Conservation (phyloP, 176 grass and related monocot genomes). For the Olyra latifolia region DNA sequence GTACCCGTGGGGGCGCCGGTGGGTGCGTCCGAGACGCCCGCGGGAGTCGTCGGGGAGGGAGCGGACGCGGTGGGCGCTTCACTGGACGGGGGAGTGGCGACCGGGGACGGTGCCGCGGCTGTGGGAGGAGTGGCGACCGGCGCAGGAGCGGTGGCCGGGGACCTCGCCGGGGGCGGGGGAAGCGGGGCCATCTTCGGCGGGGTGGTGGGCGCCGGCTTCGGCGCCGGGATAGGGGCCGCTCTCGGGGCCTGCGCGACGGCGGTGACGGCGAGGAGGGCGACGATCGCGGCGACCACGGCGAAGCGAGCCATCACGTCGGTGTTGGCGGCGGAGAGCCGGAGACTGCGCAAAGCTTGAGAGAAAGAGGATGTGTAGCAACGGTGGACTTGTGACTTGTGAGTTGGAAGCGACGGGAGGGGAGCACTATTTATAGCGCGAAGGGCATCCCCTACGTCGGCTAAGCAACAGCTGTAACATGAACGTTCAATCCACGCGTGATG, state of each 20-base stretch:
- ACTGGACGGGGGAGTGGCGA: slow-evolving; percentile 27
- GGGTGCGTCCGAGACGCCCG: slow-evolving; percentile 13
- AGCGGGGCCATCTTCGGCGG: slow-evolving; percentile 49
- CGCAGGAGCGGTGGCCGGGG: slow-evolving; percentile 26
- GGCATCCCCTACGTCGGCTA: not conserved
- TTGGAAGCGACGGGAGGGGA: not conserved
- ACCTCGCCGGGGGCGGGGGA: slow-evolving; percentile 35
- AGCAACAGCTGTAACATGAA: not conserved
- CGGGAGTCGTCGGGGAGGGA: slow-evolving; percentile 20
- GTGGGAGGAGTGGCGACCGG: slow-evolving; percentile 21
- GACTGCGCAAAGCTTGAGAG: not conserved
- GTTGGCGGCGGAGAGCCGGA: not conserved
- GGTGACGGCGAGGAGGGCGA: slow-evolving; percentile 18
- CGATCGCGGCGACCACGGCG: slow-evolving; percentile 19
- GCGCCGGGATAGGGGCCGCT: slow-evolving; percentile 6
- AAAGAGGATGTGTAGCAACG: not conserved
- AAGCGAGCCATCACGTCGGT: slow-evolving; percentile 36
- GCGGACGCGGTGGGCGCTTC: not conserved
- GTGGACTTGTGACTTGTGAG: not conserved
- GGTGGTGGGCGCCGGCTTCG: slow-evolving; percentile 18
- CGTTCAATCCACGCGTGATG: not conserved
- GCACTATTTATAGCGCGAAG: slow-evolving; percentile 23
- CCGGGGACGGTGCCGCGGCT: slow-evolving; percentile 32
- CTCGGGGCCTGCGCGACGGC: slow-evolving; percentile 25
- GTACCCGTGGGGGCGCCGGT: not conserved